phyloP scores from a whole-genome alignment of 768 basidiomycete genomes.

The Phaeotremella skinneri region DNA sequence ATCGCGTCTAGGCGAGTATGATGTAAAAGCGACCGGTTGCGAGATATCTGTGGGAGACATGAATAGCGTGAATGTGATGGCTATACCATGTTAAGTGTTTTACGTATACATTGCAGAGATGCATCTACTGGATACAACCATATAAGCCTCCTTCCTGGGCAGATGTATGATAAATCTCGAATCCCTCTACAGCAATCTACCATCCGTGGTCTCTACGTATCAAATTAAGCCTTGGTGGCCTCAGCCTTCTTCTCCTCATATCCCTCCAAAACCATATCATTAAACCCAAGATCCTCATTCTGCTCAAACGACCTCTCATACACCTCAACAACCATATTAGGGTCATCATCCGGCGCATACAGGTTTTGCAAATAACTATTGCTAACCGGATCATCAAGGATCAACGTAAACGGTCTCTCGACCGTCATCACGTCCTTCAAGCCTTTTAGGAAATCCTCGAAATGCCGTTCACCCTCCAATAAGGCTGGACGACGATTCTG shows the following conservation, averaged over 20 bases:
- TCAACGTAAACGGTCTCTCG: conserved; percentile 77
- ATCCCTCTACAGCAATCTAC: conserved; percentile 1
- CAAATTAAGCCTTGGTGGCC: conserved; percentile 11
- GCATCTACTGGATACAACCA: background rate
- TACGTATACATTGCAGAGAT: conserved; percentile 6
- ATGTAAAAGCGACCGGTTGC: background rate
- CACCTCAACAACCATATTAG: conserved; percentile 77
- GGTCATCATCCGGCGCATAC: conserved; percentile 96
- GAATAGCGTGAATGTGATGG: background rate
- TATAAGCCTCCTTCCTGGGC: background rate
- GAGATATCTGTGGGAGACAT: background rate
- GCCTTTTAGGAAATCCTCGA: conserved; percentile 69
- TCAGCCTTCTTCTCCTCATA: conserved; percentile 42
- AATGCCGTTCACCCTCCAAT: conserved; percentile 53
- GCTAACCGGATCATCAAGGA: conserved; percentile 90
- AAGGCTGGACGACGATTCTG: conserved; percentile 1
- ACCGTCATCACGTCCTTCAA: conserved; percentile 65
- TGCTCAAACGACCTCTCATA: conserved; percentile 86
- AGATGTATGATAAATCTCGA: no score
- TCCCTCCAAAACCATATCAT: conserved; percentile 52
- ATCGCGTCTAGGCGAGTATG: background rate
- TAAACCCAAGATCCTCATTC: conserved; percentile 88
- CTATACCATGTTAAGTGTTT: background rate
- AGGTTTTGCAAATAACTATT: conserved; percentile 95
- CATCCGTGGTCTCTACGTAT: background rate